Base-by-base conservation (phyloP, 2,329 filamentous ascomycete genomes). In the Fusarium sp. region DNA sequence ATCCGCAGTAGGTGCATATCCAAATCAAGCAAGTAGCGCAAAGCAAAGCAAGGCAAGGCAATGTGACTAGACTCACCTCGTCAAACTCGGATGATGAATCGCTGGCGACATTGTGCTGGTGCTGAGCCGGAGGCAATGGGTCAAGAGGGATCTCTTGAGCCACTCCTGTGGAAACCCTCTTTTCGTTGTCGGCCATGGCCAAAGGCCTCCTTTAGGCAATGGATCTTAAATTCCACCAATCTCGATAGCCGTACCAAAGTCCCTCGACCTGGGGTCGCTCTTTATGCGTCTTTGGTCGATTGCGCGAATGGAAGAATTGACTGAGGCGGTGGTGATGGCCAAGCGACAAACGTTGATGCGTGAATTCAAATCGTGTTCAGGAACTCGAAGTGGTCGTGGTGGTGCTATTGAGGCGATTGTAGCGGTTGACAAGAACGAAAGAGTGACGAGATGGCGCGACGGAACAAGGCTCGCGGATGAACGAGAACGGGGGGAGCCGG, bases 131-230 rank as follows among this genome's bases (percentile, higher is more conserved):
- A 35, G 72, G 77, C 26, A 70, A 63, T 38, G 63, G 50, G 20
- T 75, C 66, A 28, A 75, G 72, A 15, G 72, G 64, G 22, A 75
- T 67, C 51, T 74, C 75, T 45, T 69, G 68, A 56, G 69, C 70
- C 62, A 53, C 77, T 30, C 61, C 61, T 22, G 68, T 66, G 32
- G 73, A 73, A 60, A 63, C 60, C 51, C 68, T 74, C 74, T 81
- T 81, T 73, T 80, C 79, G 63, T 79, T 79, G 54, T 76, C 77
- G 72, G 74, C 75, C 79, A 81, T 81, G 79, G 76, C 78, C 74
- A 72, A 69, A 60, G 69, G 76, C 77, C 77, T 55, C 62, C 53
- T 69, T 70, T 66, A 54, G 68, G 64, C 55, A 63, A 60, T 58
- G 55, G 14, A 48, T 70, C 69, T 68, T 70, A 69, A 69, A 72